Percentiles rank a stretch among this genome's conserved stretches.
Evolutionary conservation across 1,139 yeast genomes (phyloP).

Genomic region (Diutina catenulata): DNA sequence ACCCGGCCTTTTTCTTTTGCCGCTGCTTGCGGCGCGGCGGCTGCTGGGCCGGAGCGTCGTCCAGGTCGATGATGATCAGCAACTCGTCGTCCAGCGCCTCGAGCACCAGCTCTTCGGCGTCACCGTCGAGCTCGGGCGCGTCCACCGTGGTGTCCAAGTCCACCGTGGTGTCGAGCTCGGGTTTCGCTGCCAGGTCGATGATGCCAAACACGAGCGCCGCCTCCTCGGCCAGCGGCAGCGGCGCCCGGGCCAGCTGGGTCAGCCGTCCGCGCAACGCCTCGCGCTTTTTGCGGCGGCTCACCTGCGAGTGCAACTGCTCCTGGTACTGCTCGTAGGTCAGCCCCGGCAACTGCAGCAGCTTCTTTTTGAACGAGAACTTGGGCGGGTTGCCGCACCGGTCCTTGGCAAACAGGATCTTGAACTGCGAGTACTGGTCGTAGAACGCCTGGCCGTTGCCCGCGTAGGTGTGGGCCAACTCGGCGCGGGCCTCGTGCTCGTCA

Average conservation of each 20-base stretch:
- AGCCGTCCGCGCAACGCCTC: slow-evolving; percentile 4
- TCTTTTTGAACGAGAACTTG: slow-evolving; percentile 13
- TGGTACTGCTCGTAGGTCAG: slow-evolving; percentile 4
- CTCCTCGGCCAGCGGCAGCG: background rate
- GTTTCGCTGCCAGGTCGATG: background rate
- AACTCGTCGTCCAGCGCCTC: slow-evolving; percentile 3
- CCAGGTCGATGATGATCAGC: slow-evolving; percentile 5
- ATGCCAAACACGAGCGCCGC: background rate
- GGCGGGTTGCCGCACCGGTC: slow-evolving; percentile 40
- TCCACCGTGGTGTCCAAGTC: background rate
- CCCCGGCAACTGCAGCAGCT: background rate
- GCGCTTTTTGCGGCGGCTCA: background rate
- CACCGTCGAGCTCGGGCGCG: background rate
- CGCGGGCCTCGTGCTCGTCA: background rate
- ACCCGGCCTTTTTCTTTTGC: background rate
- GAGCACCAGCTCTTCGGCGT: background rate
- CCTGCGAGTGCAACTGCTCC: slow-evolving; percentile 2
- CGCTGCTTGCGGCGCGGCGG: background rate
- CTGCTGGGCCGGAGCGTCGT: background rate
- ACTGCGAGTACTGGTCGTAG: slow-evolving; percentile 25
- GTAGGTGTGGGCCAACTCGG: background rate
- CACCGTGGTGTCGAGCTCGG: background rate
- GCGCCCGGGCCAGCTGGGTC: background rate
- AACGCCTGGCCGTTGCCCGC: slow-evolving; percentile 12
- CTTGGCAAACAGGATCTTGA: slow-evolving; percentile 35